phyloP scores from a whole-genome alignment of 495 filamentous ascomycete genomes.

The Eremomyces bilateralis region DNA sequence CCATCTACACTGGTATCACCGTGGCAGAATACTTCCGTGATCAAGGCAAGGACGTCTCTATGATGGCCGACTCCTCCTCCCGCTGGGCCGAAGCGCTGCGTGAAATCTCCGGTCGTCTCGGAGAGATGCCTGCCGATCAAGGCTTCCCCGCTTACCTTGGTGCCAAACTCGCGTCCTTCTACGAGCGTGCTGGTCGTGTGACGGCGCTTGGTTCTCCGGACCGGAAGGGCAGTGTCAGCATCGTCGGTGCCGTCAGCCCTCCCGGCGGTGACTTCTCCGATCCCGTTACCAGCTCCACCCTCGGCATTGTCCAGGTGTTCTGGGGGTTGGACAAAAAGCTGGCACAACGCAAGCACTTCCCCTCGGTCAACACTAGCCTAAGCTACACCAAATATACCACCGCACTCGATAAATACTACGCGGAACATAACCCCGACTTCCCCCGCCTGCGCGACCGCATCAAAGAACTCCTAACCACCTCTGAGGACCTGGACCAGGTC shows the following conservation, averaged over 20 bases:
- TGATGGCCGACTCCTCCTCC: conserved; percentile 99
- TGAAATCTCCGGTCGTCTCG: conserved; percentile 96
- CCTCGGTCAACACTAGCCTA: conserved; percentile 85
- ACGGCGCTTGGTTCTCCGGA: conserved; percentile 70
- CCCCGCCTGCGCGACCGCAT: conserved; percentile 80
- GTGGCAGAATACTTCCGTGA: conserved; percentile 98
- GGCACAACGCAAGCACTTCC: conserved; percentile 97
- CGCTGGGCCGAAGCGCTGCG: conserved; percentile 96
- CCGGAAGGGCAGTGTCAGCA: conserved; percentile 78
- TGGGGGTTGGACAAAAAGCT: conserved; percentile 99
- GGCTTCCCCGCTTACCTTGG: conserved; percentile 96
- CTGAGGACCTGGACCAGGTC: conserved; percentile 94
- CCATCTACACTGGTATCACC: conserved; percentile 97
- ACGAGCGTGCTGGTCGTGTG: conserved; percentile 88
- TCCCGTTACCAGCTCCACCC: conserved; percentile 81
- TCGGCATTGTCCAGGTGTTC: conserved; percentile 97
- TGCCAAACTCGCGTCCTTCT: conserved; percentile 95
- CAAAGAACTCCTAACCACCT: conserved; percentile 77
- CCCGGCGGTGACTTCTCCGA: conserved; percentile 99
- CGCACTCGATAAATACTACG: conserved; percentile 76
- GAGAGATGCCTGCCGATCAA: conserved; percentile 99
- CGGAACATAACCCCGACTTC: conserved; percentile 83
- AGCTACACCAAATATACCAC: conserved; percentile 95
- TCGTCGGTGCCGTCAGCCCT: conserved; percentile 92
- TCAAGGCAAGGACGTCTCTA: conserved; percentile 90